Base-by-base conservation (phyloP, 2,329 filamentous ascomycete species). In the Aschersonia sp. region DNA sequence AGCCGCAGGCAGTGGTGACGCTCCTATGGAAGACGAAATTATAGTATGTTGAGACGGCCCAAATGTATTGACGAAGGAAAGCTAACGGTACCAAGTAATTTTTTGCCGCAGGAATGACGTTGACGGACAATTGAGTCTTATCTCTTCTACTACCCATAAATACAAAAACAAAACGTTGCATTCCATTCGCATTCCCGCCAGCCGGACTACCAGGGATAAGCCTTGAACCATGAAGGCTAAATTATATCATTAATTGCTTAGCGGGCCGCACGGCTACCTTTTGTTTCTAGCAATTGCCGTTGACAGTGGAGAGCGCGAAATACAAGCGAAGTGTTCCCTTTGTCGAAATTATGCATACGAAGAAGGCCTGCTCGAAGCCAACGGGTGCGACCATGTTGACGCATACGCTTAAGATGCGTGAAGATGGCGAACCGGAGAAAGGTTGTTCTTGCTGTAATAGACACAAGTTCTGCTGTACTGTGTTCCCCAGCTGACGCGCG, bases 21-120 rank as follows among this genome's bases (percentile, higher is more conserved):
- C 75, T 40, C 61, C 73, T n/a, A 83, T 83, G 79, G 78, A 80
- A 56, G 78, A 83, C 51, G 79, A 81, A 57, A 81, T 82, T 48
- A 67, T 75, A 62, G 64, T 66, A 58, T 49, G 64, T 57, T 11
- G 9, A 12, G 6, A n/a, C 2, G 11, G 9, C 10, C 6, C 10
- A 42, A n/a, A 42, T 7, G 5, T 37, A 40, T 11, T 12, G 10
- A 10, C 6, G 8, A 30, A 12, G 11, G 8, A 32, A 12, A 4
- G n/a, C 29, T 37, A 30, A 30, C 12, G 11, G 4, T 4, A 12
- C n/a, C 46, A 44, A 40, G 48, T 42, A 50, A 12, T 42, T 42
- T 47, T 11, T 49, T 30, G n/a, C 37, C 11, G 14, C 30, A 42
- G 44, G 43, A 49, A 46, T 39, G 40, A 22, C 10, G 11, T n/a